Evolutionary conservation across 495 filamentous ascomycete species (phyloP).

Genomic region (Entonaema liquescens): DNA sequence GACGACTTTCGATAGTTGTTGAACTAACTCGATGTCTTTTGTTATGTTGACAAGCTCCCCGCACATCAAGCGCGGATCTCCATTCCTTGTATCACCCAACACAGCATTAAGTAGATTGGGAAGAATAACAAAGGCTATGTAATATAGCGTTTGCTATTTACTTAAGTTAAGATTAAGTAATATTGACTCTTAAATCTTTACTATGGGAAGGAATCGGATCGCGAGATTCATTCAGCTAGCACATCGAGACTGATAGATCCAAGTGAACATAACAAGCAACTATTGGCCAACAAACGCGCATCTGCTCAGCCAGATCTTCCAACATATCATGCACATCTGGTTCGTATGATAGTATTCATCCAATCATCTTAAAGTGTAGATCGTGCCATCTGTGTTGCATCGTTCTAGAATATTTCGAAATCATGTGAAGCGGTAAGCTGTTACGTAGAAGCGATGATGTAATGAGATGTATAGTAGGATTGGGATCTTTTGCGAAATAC

Average conservation of each 20-base stretch:
- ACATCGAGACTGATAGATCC: neutral
- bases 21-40: neutral
- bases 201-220: neutral
- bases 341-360: neutral
- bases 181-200: neutral
- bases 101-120: neutral
- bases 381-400: conserved; percentile 3
- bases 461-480: conserved; percentile 8
- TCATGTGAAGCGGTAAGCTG: neutral
- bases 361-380: neutral
- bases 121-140: neutral
- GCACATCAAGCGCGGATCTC: conserved; percentile 29
- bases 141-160: neutral
- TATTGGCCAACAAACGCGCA: neutral
- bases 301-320: neutral
- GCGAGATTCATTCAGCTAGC: neutral
- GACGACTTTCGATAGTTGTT: neutral
- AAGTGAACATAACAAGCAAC: neutral
- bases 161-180: neutral
- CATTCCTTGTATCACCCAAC: conserved; percentile 23
- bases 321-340: neutral
- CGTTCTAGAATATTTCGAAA: conserved; percentile 19
- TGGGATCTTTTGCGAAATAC: neutral
- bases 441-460: conserved; percentile 25
- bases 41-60: neutral